A percentile compares a stretch with the other conserved stretches of the same genome.
Conservation (phyloP, 1,284 basidiomycete species). For the Ceratobasidium sp. region DNA sequence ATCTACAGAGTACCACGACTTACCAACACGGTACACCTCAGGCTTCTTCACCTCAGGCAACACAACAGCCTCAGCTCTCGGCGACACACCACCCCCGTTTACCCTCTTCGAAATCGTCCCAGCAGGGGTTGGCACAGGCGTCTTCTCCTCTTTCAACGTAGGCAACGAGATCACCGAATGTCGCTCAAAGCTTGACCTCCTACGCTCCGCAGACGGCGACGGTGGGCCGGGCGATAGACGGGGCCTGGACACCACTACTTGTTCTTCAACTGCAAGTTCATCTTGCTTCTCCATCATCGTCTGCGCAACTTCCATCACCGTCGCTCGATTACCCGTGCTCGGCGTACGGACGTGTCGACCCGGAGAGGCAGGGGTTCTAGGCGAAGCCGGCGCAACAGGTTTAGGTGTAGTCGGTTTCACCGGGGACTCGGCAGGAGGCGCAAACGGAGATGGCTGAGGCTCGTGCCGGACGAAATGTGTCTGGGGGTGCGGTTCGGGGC, state of each 20-base stretch:
- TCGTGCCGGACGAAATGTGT: too few species aligned
- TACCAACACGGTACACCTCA: conserved; percentile 27
- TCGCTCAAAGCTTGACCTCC: conserved; percentile 75
- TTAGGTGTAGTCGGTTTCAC: conserved; percentile 34
- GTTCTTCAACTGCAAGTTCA: conserved; percentile 11
- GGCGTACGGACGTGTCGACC: conserved; percentile 69
- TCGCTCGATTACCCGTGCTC: conserved; percentile 75
- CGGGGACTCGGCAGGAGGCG: conserved; percentile 19
- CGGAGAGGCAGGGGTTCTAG: conserved; percentile 27
- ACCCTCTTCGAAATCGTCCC: conserved; percentile 41
- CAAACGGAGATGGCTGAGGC: not conserved
- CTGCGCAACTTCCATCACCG: conserved; percentile 83
- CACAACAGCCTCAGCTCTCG: conserved; percentile 1
- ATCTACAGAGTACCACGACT: not conserved
- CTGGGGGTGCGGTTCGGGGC: not conserved
- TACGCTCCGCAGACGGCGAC: conserved; percentile 57
- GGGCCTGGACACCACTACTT: not conserved
- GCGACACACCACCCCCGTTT: not conserved
- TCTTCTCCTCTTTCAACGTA: conserved; percentile 75
- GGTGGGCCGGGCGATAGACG: conserved; percentile 34
- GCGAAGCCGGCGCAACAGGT: conserved; percentile 3
- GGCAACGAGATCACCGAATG: conserved; percentile 74
- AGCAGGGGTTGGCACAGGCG: conserved; percentile 70
- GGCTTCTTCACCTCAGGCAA: conserved; percentile 3
- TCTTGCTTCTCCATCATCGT: conserved; percentile 62